These are phyloP conservation scores for Dactylellina cionopaga DNA, from an alignment of 2,329 filamentous ascomycete genomes.

Conservation along the genomic window DNA sequence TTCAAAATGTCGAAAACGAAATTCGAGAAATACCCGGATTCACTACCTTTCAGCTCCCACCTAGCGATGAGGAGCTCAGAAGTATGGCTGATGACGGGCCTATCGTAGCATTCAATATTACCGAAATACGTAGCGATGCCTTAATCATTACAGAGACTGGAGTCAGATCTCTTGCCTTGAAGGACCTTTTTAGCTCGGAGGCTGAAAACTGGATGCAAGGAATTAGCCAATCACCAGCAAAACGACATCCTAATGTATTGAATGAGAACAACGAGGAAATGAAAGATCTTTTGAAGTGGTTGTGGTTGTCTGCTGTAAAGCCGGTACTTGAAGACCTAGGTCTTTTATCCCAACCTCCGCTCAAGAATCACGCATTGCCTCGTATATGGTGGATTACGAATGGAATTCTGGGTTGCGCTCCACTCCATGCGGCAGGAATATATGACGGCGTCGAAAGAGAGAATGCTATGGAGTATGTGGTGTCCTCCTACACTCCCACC, in stretches of 20 bases:
- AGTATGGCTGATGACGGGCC: neutral
- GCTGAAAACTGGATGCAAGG: neutral
- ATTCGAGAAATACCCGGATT: conserved; percentile 14
- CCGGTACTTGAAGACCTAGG: conserved; percentile 16
- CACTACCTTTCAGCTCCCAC: conserved; percentile 13
- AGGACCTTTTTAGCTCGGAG: neutral
- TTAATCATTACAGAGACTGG: conserved; percentile 34
- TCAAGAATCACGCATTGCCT: conserved; percentile 40
- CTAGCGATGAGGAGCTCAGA: neutral
- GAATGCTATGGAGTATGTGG: conserved; percentile 12
- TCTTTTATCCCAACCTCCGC: neutral
- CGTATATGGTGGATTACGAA: conserved; percentile 14
- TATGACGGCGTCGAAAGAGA: neutral
- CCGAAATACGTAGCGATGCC: conserved; percentile 40
- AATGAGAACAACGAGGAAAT: conserved; percentile 9
- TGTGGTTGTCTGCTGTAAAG: conserved; percentile 25
- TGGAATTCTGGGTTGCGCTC: conserved; percentile 5
- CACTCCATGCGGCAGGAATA: conserved; percentile 41
- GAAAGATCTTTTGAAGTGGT: conserved; percentile 27
- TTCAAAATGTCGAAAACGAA: too few relatives aligned
- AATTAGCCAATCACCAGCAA: neutral
- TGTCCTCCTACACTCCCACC: conserved; percentile 14
- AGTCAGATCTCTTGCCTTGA: conserved; percentile 14
- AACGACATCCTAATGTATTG: neutral
- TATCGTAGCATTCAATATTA: too few relatives aligned